Conservation (phyloP, 306 rosid species). For the Fragaria ananassa region DNA sequence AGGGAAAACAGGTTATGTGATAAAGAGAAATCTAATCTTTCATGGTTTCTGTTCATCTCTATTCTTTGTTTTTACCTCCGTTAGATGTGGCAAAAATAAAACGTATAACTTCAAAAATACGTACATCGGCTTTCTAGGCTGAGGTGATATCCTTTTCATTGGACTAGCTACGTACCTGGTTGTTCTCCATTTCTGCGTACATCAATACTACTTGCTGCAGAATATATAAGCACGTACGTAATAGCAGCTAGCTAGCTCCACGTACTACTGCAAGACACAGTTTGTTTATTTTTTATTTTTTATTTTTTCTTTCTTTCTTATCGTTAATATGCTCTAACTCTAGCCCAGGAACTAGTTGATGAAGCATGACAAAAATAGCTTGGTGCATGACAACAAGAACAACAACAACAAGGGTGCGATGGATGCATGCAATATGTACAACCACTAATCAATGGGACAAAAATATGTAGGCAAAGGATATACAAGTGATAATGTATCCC, state of each 20-base stretch:
- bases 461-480: neutral
- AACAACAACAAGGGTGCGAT: neutral
- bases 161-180: too few relatives aligned
- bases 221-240: neutral
- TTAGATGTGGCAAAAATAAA: conserved; percentile 3
- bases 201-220: neutral
- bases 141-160: neutral
- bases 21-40: neutral
- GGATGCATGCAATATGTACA: neutral
- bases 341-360: neutral
- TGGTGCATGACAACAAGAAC: neutral
- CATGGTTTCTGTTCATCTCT: neutral
- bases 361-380: neutral
- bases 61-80: conserved; percentile 1
- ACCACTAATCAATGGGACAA: neutral
- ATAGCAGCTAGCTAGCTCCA: neutral
- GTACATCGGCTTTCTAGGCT: neutral
- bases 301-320: too few relatives aligned
- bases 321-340: neutral
- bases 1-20: conserved; percentile 7
- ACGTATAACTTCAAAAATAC: neutral
- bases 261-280: neutral
- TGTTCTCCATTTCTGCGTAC: neutral
- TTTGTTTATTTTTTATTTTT: too few relatives aligned
- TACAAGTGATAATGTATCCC: neutral